Conservation (phyloP, 176 grass and related monocot genomes). For the Eleusine coracana region DNA sequence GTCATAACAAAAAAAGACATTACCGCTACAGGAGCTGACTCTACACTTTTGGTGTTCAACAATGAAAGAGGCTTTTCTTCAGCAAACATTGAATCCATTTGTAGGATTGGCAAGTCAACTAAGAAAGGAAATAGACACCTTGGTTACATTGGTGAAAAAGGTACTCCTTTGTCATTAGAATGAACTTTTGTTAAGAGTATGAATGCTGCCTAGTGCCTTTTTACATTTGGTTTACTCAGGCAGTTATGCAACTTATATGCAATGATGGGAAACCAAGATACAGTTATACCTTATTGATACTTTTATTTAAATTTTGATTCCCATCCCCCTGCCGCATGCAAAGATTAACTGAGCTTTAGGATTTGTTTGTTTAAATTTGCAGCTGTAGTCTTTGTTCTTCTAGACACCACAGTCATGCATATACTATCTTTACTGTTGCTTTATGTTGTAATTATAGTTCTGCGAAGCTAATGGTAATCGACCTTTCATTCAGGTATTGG, state of each 20-base stretch:
- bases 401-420: no score
- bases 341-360: no score
- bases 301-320: no score
- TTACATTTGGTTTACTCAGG: background rate
- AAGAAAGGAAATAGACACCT: constrained; percentile 44
- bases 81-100: constrained; percentile 60
- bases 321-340: no score
- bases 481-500: constrained; percentile 49
- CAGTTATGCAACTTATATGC: background rate
- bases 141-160: constrained; percentile 70
- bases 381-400: no score
- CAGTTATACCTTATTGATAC: no score
- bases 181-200: no score
- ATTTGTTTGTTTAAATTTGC: no score
- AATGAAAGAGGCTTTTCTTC: constrained; percentile 60
- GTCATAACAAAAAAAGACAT: constrained; percentile 53
- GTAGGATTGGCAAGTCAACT: constrained; percentile 56
- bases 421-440: no score
- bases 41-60: constrained; percentile 59
- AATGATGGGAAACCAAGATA: no score
- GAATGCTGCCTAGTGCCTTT: no score
- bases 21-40: constrained; percentile 33
- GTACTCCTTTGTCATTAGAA: background rate
- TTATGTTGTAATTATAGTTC: background rate
- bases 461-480: background rate